Base-by-base conservation (phyloP, 345 rosid genomes). In the Eucalyptus marginata region DNA sequence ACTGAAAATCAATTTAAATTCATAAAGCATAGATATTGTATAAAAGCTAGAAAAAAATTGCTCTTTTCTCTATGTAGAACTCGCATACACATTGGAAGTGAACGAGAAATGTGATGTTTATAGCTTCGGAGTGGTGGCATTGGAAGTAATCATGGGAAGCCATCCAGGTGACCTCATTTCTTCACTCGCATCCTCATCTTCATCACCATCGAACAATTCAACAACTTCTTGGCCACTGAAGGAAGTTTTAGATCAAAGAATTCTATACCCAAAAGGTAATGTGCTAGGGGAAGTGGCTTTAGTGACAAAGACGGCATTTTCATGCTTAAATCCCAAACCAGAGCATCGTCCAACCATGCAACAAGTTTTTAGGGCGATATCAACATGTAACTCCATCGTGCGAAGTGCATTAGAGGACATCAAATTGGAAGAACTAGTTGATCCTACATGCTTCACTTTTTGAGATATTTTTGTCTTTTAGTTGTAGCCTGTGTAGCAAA, bases 381-480 rank as follows among this genome's bases (percentile, higher is more conserved):
- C 4, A 17, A 16, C 22, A 17, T 17, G 22, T 3, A 17, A 17
- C 8, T 51, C 22, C 0, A 51, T 51, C 8, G 0, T 51, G 54
- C 0, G 0, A 51, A 51, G 22, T 16, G 54, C 22, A 51, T 51
- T 17, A 51, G 54, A 51, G 8, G 54, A 51, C 54, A 51, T 51
- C 54, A 51, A 51, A 51, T 51, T 51, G 22, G 54, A 51, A 51
- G 54, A 51, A 51, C 22, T 51, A 51, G 22, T 51, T 51, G 54
- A 17, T 7, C 54, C 54, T 7, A 51, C 22, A 51, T 3, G 22
- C 22, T 17, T 51, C 54, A 51, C 54, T 17, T 51, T 16, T 51
- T 17, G 54, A 51, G 22, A 51, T 51, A 51, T 1, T 51, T 1
- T 0, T 0, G 54, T 17, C 54, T 51, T 51, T 51, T 8, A 16